Base-by-base conservation (phyloP, 1,284 basidiomycete species). In the Vanrija pseudolonga region DNA sequence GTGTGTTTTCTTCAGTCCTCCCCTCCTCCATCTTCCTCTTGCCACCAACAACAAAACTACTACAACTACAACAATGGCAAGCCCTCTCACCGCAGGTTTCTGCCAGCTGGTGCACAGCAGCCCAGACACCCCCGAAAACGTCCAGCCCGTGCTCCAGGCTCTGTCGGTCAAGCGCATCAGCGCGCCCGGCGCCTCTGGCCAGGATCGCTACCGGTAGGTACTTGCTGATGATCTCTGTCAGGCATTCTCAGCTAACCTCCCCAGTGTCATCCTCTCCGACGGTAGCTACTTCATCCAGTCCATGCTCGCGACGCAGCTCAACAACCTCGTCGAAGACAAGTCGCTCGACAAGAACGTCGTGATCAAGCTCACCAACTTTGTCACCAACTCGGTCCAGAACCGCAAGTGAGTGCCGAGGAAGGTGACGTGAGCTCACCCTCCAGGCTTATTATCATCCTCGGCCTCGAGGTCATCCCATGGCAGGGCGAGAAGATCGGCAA, bases 261-360 rank as follows among this genome's bases (percentile, higher is more conserved):
- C 6, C 56, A 80, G 80, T 26, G 60, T 80, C 40, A 78, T 81
- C 61, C 63, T 81, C 23, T 81, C 79, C 2, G 93, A 96, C 72
- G 90, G 93, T 44, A 77, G 80, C 32, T 77, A 89, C 67, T 94
- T 89, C 70, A 80, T 89, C 50, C 93, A 95, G 74, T 86, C 89
- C 28, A 98, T 99, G 96, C 81, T 98, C 39, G 90, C 92, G 4
- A 96, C 94, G 0, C 89, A 93, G 72, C 82, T 94, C 50, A 97
- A 97, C 68, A 67, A 81, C 18, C 77, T 90, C 59, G 85, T 96
- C 32, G 81, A 86, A 22, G 80, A 84, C 1, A 83, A 85, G n/a
- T 68, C 80, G 11, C 80, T 98, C 45, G 76, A 79, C 47, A 90
- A 88, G 69, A 81, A 90, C 68, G 81, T 85, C 1, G 79, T 98